Evolutionary conservation across 2,329 filamentous ascomycete species (phyloP).

Genomic region (Dactylellina leptospora): DNA sequence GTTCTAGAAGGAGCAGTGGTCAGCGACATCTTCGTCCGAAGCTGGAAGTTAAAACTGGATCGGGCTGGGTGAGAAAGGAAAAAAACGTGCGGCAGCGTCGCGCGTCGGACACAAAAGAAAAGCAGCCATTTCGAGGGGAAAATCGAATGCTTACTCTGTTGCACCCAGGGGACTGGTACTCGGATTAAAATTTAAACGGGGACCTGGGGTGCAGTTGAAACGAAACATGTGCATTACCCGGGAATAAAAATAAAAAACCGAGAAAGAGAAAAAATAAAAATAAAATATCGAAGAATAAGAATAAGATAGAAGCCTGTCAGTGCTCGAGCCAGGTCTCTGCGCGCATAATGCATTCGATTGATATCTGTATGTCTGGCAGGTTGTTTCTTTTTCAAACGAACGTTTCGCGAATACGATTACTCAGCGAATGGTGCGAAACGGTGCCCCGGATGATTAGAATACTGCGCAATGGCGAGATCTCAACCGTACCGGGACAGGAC

Average conservation of each 20-base stretch:
- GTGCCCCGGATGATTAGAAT: too few relatives aligned
- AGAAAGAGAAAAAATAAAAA: background rate
- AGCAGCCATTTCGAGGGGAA: background rate
- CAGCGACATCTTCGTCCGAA: too few relatives aligned
- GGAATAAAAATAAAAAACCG: background rate
- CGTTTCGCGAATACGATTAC: conserved; percentile 10
- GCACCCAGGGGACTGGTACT: conserved; percentile 36
- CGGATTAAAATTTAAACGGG: conserved; percentile 26
- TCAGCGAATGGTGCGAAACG: background rate
- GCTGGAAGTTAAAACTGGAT: too few relatives aligned
- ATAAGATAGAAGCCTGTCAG: background rate
- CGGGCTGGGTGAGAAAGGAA: too few relatives aligned
- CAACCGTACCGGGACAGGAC: too few relatives aligned
- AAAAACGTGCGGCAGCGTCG: too few relatives aligned
- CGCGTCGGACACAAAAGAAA: conserved; percentile 39
- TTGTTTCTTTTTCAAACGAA: too few relatives aligned
- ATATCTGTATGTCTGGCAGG: background rate
- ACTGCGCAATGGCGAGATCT: too few relatives aligned
- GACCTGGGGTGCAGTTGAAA: conserved; percentile 46
- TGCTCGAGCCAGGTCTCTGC: too few relatives aligned
- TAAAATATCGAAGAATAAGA: too few relatives aligned
- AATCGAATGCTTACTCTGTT: background rate
- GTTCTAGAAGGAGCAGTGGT: background rate
- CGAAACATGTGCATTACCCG: conserved; percentile 30
- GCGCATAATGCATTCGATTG: too few relatives aligned